Base-by-base conservation (phyloP, 2,329 filamentous ascomycete species). In the Aspergillus sp. region DNA sequence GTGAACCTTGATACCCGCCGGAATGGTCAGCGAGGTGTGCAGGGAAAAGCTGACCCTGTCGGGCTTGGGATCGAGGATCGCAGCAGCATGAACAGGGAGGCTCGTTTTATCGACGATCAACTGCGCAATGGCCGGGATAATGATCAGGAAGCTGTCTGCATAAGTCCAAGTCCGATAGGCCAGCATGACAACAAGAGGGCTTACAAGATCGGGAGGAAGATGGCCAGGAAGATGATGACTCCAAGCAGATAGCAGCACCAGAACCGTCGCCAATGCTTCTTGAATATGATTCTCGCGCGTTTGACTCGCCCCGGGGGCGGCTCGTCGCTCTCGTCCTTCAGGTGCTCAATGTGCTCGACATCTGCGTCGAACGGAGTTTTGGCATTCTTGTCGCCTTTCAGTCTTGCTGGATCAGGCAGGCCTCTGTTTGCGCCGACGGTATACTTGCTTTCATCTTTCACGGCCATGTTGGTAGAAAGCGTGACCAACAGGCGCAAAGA, bases 181-280 rank as follows among this genome's bases (percentile, higher is more conserved):
- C 7, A n/a, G 7, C 12, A 30, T 14, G 14, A 17, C 12, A 11
- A 19, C 5, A 3, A 8, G 16, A 12, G 10, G 13, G 20, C 39
- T 34, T 37, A 51, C 45, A 51, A 44, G 1, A 51, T 30, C n/a
- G 48, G 47, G 6, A 49, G 27, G 10, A 49, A 47, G 6, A 48
- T 49, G 2, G 42, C 44, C n/a, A 49, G 33, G 16, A 51, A 45
- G 10, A 51, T 32, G 17, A 48, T 35, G 6, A 8, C 26, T 4
- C 24, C 45, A 2, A 50, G 16, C 2, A 45, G 22, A 29, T 48
- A 48, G 15, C 39, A 43, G 24, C 41, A 47, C 44, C 45, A 47
- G 32, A 48, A 50, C 2, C 44, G 39, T 12, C 29, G 31, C 13
- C 34, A 36, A 16, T 50, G 44, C 4, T 15, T 22, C 10, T 22